These are phyloP conservation scores for Stramenopiles sp. DNA, from an alignment of 352 stramenopile species.

Conservation along the genomic window DNA sequence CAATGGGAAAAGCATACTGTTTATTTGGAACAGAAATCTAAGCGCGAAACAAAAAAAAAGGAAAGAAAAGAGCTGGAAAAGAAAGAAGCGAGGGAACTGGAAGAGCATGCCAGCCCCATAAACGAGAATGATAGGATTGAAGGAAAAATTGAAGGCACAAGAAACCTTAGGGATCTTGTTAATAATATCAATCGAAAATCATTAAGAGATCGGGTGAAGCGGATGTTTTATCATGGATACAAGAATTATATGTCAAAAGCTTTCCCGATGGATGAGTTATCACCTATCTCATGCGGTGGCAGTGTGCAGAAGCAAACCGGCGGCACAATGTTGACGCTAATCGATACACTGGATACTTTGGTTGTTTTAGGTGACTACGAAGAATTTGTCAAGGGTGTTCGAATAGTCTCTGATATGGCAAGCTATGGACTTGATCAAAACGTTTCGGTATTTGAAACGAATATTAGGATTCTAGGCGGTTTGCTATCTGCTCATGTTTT, in stretches of 20 bases:
- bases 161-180: no score
- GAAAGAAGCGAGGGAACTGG: no score
- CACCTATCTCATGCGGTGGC: constrained; percentile 50
- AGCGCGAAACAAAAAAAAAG: no score
- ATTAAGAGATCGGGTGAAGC: no score
- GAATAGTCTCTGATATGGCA: constrained; percentile 50
- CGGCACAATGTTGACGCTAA: constrained; percentile 63
- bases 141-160: no score
- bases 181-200: no score
- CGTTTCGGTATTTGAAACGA: constrained; percentile 94
- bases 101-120: no score
- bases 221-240: constrained; percentile 71
- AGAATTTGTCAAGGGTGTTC: constrained; percentile 62
- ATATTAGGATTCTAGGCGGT: constrained; percentile 88
- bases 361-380: constrained; percentile 83
- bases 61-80: no score
- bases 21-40: no score
- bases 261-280: constrained; percentile 60
- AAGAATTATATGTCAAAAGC: constrained; percentile 57
- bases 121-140: no score
- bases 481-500: constrained; percentile 84
- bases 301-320: no score
- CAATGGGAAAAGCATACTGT: no score
- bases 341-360: constrained; percentile 86
- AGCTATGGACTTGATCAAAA: constrained; percentile 26